Evolutionary conservation across 331 rosid genomes (phyloP), one percentile per base, ranked within the genome.

Genomic region (Malus hybrid): DNA sequence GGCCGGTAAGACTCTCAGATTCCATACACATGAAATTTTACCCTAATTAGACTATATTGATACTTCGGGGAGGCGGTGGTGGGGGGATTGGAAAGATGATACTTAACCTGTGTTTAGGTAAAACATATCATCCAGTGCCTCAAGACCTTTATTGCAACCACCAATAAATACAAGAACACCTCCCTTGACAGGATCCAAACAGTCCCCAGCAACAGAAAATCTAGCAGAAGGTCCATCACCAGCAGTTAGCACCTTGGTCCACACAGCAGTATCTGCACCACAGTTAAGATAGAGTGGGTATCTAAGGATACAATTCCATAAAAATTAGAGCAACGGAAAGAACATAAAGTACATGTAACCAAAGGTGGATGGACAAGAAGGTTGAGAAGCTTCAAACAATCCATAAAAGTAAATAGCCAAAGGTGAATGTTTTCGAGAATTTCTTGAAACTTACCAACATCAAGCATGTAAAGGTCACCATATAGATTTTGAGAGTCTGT

Each of bases 401-500:
- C 32, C 62, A 69, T 32, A 39, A 34, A 48, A 7, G 57, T 28
- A 71, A 22, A 36, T 24, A 65, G 28, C 56, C 56, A 19, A 29
- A 61, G 39, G 36, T 22, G 27, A 28, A 59, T 5, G 42, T 12
- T 50, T 64, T 9, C 10, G 6, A 78, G 44, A 56, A 76, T 48
- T 78, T 72, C 19, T 65, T 70, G 67, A 65, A 67, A 83, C 99
- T 71, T 90, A 95, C 99, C 99, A 73, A 86, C 74, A 85, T 95
- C 93, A 68, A 95, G 97, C 90, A 87, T 80, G 80, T 86, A 85
- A 24, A 95, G 89, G 85, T 95, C 99, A 70, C 85, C 89, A 83
- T 90, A 92, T n/a, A 95, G 87, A 83, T 91, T 92, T 88, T 89
- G 99, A 33, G 97, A 92, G 34, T 95, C 98, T 11, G 99, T 89